These are phyloP conservation scores for Kitagawia praeruptora DNA, from an alignment of 129 eudicot genomes.

Conservation along the genomic window DNA sequence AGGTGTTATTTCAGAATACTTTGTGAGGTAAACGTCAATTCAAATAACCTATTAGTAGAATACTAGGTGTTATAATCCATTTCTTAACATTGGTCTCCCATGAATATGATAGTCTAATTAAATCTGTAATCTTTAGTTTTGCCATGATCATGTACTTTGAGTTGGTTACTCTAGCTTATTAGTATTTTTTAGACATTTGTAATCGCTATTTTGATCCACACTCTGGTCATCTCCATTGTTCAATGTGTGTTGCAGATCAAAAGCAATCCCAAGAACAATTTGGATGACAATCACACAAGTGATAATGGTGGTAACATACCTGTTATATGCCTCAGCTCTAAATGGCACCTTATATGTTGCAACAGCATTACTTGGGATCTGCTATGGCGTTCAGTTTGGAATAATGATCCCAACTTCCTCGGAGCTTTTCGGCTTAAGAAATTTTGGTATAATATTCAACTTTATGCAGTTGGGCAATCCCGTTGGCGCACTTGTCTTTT, in stretches of 20 bases:
- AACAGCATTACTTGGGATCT: conserved; percentile 79
- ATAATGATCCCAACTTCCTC: conserved; percentile 93
- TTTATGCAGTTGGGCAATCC: conserved; percentile 91
- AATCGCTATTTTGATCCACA: neutral
- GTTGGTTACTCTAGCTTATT: neutral
- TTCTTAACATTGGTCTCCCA: neutral
- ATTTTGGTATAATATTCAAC: conserved; percentile 79
- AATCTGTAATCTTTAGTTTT: neutral
- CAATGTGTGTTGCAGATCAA: conserved; percentile 42
- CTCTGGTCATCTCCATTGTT: neutral
- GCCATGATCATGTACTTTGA: neutral
- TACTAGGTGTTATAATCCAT: no score
- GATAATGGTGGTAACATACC: conserved; percentile 58
- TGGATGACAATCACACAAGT: conserved; percentile 69
- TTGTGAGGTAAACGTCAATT: conserved; percentile 47
- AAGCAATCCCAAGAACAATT: conserved; percentile 72
- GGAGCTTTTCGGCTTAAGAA: conserved; percentile 77
- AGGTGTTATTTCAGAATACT: conserved; percentile 80
- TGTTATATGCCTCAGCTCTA: conserved; percentile 72
- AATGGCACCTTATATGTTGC: conserved; percentile 69
- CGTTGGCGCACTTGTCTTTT: conserved; percentile 74
- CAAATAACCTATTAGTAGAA: no score
- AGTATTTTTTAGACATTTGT: neutral
- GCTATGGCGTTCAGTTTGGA: conserved; percentile 78
- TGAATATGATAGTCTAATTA: neutral